Evolutionary conservation across 202 grass and related monocot species (phyloP).

Genomic region (Digitaria exilis): DNA sequence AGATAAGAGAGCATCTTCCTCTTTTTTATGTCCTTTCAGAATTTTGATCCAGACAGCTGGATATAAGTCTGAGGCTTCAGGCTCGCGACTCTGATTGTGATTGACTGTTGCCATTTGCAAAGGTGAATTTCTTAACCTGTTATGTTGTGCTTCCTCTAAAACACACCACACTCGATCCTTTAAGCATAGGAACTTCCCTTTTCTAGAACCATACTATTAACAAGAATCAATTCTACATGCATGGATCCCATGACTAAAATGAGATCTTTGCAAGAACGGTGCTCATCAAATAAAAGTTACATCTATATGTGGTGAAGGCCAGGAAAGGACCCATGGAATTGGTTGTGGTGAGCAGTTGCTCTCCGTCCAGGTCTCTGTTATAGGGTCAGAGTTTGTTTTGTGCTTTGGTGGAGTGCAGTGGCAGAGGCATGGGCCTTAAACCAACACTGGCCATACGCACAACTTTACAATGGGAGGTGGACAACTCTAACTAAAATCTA

Average conservation of each 20-base stretch:
- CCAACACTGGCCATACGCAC: slow-evolving; percentile 40
- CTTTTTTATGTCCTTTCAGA: slow-evolving; percentile 19
- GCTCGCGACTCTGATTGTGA: slow-evolving; percentile 5
- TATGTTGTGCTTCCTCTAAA: not conserved
- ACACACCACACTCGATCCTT: not conserved
- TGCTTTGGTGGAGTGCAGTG: slow-evolving; percentile 50
- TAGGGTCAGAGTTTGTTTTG: slow-evolving; percentile 38
- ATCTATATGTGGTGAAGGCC: not conserved
- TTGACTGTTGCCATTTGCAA: slow-evolving; percentile 10
- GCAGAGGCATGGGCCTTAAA: slow-evolving; percentile 48
- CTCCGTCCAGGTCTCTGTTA: slow-evolving; percentile 42
- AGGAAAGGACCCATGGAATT: slow-evolving; percentile 1
- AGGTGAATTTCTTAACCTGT: not conserved
- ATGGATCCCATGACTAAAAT: not conserved
- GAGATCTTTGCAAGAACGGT: not conserved
- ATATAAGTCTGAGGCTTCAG: slow-evolving; percentile 13
- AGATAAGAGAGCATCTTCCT: slow-evolving; percentile 42
- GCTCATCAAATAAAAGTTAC: not conserved
- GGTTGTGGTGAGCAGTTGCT: slow-evolving; percentile 26
- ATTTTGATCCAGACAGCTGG: slow-evolving; percentile 44
- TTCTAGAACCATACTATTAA: not conserved
- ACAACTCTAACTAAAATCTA: slow-evolving; percentile 43
- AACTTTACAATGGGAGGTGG: slow-evolving; percentile 46
- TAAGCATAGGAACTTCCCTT: not conserved
- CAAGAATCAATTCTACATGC: not conserved